Evolutionary conservation across 2,329 filamentous ascomycete species (phyloP), one percentile per base, ranked within the genome.

Genomic region (Orbilia blumenaviensis): DNA sequence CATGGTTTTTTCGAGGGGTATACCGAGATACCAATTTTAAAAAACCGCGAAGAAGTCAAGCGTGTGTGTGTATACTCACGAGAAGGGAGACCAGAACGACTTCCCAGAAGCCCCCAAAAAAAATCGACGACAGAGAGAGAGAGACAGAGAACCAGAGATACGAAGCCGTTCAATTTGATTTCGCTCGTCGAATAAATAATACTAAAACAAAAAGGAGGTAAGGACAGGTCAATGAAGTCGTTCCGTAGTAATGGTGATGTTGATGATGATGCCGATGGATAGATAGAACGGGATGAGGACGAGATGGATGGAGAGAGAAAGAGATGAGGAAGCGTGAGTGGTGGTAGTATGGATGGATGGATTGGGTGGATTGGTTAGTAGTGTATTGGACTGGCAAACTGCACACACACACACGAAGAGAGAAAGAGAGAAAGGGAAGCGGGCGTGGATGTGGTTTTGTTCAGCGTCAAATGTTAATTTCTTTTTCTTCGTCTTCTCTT

Each of bases 371-470:
- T n/a, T n/a, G n/a, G n/a, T n/a, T n/a, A n/a, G n/a, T n/a, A n/a
- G n/a, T n/a, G n/a, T n/a, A n/a, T n/a, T n/a, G n/a, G n/a, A n/a
- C n/a, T n/a, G n/a, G n/a, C n/a, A n/a, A n/a, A n/a, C n/a, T n/a
- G n/a, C n/a, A n/a, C n/a, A n/a, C n/a, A n/a, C n/a, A n/a, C n/a
- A n/a, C n/a, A n/a, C n/a, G 18, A 34, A 36, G n/a, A 25, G 29
- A 36, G 36, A 18, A 25, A 29, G 56, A 32, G 5, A 21, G 29
- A 36, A 46, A n/a, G n/a, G n/a, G n/a, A 50, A 21, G 42, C 34
- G 67, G 67, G 60, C 58, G 67, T 64, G 48, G 25, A 32, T 42
- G 27, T 72, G 67, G 71, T 75, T 75, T 75, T 75, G 71, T 75
- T 75, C 67, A 27, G 27, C 42, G 44, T 25, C n/a, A n/a, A n/a